Evolutionary conservation across 805 yeast species (phyloP).

Genomic region (Osmozyma mogii): DNA sequence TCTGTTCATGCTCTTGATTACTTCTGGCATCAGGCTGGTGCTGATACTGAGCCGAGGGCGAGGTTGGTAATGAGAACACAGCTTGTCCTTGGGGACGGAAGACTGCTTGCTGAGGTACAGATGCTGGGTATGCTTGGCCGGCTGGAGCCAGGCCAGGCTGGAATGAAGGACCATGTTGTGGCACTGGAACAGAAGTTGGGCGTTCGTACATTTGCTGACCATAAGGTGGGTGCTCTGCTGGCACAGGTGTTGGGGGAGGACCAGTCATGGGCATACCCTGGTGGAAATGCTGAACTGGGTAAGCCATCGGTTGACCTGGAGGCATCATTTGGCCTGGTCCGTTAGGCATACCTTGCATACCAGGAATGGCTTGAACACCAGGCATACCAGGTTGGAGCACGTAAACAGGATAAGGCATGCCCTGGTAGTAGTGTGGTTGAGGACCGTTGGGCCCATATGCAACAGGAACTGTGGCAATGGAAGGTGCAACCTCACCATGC

Average conservation of each 20-base stretch:
- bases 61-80: constrained; percentile 22
- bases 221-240: no score
- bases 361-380: no score
- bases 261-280: not conserved
- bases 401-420: constrained; percentile 28
- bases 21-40: not conserved
- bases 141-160: constrained; percentile 1
- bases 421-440: constrained; percentile 22
- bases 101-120: constrained; percentile 2
- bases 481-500: no score
- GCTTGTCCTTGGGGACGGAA: constrained; percentile 12
- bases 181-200: constrained; percentile 6
- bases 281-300: constrained; percentile 5
- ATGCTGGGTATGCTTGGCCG: constrained; percentile 2
- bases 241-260: no score
- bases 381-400: constrained; percentile 18
- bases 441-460: constrained; percentile 25
- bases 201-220: not conserved
- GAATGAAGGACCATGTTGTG: constrained; percentile 5
- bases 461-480: no score
- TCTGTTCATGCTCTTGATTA: no score
- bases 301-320: constrained; percentile 7
- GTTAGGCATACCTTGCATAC: no score
- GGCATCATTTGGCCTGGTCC: no score
- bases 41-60: constrained; percentile 14